Conservation (phyloP, 805 yeast species). For the Pichia exigua region DNA sequence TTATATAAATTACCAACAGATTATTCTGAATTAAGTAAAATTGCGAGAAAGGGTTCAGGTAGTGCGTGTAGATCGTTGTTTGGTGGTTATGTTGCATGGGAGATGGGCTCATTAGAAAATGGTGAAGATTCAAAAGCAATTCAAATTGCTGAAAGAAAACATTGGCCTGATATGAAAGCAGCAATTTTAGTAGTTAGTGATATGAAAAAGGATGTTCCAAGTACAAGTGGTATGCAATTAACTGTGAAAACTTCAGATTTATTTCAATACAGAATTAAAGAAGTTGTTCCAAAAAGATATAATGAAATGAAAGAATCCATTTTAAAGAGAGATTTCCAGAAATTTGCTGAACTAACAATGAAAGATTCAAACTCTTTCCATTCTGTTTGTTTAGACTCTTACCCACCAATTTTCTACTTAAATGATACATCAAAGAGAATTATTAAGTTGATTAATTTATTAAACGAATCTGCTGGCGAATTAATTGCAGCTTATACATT, state of each 20-base stretch:
- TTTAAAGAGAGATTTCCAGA: slow-evolving; percentile 59
- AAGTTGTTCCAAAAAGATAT: slow-evolving; percentile 83
- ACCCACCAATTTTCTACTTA: slow-evolving; percentile 91
- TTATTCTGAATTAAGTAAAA: slow-evolving; percentile 76
- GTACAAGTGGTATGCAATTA: slow-evolving; percentile 93
- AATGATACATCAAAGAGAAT: slow-evolving; percentile 84
- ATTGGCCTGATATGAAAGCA: slow-evolving; percentile 93
- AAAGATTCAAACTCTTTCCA: slow-evolving; percentile 95
- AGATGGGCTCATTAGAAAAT: slow-evolving; percentile 70
- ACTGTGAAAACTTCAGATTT: slow-evolving; percentile 87
- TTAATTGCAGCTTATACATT: slow-evolving; percentile 91
- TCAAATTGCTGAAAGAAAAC: slow-evolving; percentile 72
- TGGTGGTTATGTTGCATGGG: slow-evolving; percentile 99
- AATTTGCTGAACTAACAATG: slow-evolving; percentile 89
- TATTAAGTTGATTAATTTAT: slow-evolving; percentile 67
- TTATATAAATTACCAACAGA: slow-evolving; percentile 81
- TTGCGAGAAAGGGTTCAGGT: slow-evolving; percentile 98
- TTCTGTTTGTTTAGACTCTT: slow-evolving; percentile 93
- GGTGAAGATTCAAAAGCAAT: slow-evolving; percentile 96
- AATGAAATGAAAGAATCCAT: slow-evolving; percentile 77
- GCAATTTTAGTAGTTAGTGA: slow-evolving; percentile 89
- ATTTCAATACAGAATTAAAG: slow-evolving; percentile 67
- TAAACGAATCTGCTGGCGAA: slow-evolving; percentile 61
- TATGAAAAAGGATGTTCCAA: slow-evolving; percentile 88
- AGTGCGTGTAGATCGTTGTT: slow-evolving; percentile 95